Conservation (phyloP, 768 basidiomycete genomes). For the Podaxis rugospora region DNA sequence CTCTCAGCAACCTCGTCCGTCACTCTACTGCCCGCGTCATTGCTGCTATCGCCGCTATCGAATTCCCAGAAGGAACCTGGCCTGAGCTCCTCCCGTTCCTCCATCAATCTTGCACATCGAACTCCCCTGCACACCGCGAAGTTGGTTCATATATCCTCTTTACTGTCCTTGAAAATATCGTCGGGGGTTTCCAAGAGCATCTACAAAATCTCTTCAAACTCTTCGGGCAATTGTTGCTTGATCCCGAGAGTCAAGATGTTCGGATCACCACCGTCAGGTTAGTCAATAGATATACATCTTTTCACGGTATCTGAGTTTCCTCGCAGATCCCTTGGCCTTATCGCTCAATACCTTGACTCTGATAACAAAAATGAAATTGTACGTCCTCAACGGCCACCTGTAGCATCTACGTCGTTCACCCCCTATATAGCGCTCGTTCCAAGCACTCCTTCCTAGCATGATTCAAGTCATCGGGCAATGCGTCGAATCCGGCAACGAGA, state of each 20-base stretch:
- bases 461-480: constrained; percentile 84
- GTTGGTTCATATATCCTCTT: constrained; percentile 86
- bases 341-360: constrained; percentile 87
- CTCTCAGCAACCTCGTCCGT: constrained; percentile 76
- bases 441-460: constrained; percentile 81
- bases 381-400: constrained; percentile 22
- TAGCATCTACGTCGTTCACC: neutral
- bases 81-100: constrained; percentile 85
- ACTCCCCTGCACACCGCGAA: constrained; percentile 76
- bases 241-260: constrained; percentile 87
- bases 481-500: constrained; percentile 75
- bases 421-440: constrained; percentile 70
- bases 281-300: constrained; percentile 13
- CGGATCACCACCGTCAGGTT: constrained; percentile 85
- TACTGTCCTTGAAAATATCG: constrained; percentile 88
- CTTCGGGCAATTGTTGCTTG: constrained; percentile 65
- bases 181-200: constrained; percentile 83
- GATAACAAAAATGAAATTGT: constrained; percentile 89
- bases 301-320: constrained; percentile 8
- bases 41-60: constrained; percentile 87
- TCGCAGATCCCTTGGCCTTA: constrained; percentile 76
- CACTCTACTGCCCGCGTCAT: constrained; percentile 91
- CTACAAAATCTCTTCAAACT: constrained; percentile 73
- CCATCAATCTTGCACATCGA: constrained; percentile 67
- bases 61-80: constrained; percentile 80